These are phyloP conservation scores for Microdochium trichocladiopsis DNA, from an alignment of 2,329 filamentous ascomycete genomes.

Conservation along the genomic window DNA sequence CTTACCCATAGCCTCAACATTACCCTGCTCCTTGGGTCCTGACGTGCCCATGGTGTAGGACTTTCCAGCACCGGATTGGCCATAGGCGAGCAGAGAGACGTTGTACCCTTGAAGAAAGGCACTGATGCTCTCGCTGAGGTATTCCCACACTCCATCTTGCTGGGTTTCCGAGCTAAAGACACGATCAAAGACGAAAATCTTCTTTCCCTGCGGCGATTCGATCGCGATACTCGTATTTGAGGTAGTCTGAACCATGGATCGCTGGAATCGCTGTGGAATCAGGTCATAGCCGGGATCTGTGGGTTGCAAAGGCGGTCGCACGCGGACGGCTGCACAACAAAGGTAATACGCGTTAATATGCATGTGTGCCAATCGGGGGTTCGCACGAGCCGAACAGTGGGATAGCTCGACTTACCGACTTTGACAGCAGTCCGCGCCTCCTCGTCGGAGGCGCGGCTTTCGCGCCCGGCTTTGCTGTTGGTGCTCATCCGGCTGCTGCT, in stretches of 20 bases:
- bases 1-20: constrained; percentile 72
- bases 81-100: constrained; percentile 93
- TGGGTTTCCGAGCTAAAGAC: constrained; percentile 79
- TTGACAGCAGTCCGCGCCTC: constrained; percentile 87
- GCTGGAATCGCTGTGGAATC: constrained; percentile 91
- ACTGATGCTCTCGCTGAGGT: constrained; percentile 80
- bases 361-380: background rate
- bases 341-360: background rate
- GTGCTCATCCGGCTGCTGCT: constrained; percentile 84
- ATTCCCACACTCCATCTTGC: constrained; percentile 92
- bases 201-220: constrained; percentile 85
- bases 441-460: constrained; percentile 82
- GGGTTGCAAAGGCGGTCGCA: constrained; percentile 77
- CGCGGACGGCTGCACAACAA: constrained; percentile 66
- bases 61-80: constrained; percentile 95
- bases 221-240: constrained; percentile 80
- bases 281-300: constrained; percentile 89
- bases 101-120: constrained; percentile 97
- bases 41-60: constrained; percentile 99
- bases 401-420: constrained; percentile 71
- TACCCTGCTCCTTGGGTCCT: constrained; percentile 68
- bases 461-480: constrained; percentile 66
- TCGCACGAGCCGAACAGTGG: background rate
- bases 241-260: constrained; percentile 84
- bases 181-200: constrained; percentile 93